Base-by-base conservation (phyloP, 257 asterid genomes). In the Solanum neorickii region DNA sequence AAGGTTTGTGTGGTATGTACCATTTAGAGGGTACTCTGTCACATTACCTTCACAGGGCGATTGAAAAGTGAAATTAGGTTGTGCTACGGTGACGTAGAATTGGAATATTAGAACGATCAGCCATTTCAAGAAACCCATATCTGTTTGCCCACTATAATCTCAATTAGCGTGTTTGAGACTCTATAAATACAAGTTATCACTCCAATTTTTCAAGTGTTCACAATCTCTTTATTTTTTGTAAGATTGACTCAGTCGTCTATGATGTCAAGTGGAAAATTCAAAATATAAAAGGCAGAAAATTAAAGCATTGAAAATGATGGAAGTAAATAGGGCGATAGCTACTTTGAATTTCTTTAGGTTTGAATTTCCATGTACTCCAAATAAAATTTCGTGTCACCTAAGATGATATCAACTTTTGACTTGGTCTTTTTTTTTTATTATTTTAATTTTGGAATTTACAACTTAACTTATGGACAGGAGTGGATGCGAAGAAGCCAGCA, bases 1-100 rank as follows among this genome's bases (percentile, higher is more conserved):
- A 42, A 93, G 93, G 73, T 92, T 88, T 1, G 87, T 66, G 25
- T 77, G 23, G 86, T 87, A 90, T 5, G 82, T 18, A 83, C 89
- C 85, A 85, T 87, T 88, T 9, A 14, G 69, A 1, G 92, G 27
- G 88, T 87, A 90, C 56, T 75, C 56, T 3, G 56, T 75, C 33
- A 39, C 29, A 23, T 75, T 39, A 41, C 31, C 56, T 75, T 3
- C 21, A 41, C 83, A 75, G 15, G 18, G 21, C 9, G 49, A 75
- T 69, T 69, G 76, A 75, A 41, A 41, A 5, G 7, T n/a, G 35
- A 75, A 75, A 75, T 3, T 4, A 23, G 35, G 35, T 21, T 41
- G 56, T 75, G 83, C 83, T 41, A 75, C 6, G 83, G 10, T 75
- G 35, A 75, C 59, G 7, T 75, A n/a, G 35, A 41, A 41, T 41